phyloP scores from a whole-genome alignment of 345 rosid species.

The Eucalyptus albens region DNA sequence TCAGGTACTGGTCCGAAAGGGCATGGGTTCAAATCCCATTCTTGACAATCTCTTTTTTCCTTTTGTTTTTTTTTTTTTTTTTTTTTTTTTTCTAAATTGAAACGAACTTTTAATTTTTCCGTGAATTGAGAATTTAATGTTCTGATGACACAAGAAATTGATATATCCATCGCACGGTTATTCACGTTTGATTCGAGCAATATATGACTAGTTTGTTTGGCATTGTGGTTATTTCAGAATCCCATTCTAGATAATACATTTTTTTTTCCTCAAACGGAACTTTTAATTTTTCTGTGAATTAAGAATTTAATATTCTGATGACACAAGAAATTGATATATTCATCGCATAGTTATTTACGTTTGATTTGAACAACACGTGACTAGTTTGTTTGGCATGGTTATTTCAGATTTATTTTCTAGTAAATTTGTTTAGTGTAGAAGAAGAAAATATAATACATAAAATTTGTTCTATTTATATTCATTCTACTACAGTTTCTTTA shows the following conservation, averaged over 20 bases:
- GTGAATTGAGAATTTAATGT: too few relatives aligned
- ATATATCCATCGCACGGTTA: too few relatives aligned
- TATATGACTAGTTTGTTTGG: too few relatives aligned
- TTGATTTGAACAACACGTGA: not conserved
- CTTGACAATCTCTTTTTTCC: constrained; percentile 25
- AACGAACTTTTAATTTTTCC: too few relatives aligned
- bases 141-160: too few relatives aligned
- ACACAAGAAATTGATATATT: not conserved
- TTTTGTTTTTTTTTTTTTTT: too few relatives aligned
- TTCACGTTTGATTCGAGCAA: too few relatives aligned
- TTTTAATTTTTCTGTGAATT: not conserved
- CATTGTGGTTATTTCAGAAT: not conserved
- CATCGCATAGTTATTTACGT: too few relatives aligned
- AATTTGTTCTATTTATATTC: not conserved
- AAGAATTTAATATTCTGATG: not conserved
- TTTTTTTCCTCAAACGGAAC: not conserved
- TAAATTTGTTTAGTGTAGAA: not conserved
- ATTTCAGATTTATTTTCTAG: not conserved
- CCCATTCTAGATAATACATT: constrained; percentile 60
- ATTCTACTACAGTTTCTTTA: not conserved
- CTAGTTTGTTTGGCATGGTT: not conserved
- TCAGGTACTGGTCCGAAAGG: constrained; percentile 97
- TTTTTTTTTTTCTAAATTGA: too few relatives aligned
- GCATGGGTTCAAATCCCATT: constrained; percentile 96
- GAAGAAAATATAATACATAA: not conserved